Evolutionary conservation across 495 filamentous ascomycete genomes (phyloP).

Genomic region (Schizothecium vesticola): DNA sequence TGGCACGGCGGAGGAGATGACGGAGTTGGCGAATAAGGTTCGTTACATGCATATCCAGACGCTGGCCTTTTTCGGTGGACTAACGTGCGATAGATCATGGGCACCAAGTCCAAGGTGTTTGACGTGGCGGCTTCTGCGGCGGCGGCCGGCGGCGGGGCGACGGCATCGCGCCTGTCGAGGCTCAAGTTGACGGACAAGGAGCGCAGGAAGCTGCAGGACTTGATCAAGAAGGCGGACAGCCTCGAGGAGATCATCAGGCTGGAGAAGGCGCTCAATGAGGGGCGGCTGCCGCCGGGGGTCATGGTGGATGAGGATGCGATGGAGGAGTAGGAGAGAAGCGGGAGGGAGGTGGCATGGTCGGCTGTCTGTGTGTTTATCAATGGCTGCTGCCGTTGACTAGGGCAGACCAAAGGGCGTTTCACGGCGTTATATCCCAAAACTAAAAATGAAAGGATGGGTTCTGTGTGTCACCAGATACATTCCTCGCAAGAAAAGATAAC

Average conservation of each 20-base stretch:
- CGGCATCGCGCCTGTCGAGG: constrained; percentile 58
- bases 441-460: neutral
- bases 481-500: neutral
- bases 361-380: neutral
- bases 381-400: neutral
- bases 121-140: constrained; percentile 49
- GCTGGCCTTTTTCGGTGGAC: neutral
- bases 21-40: constrained; percentile 60
- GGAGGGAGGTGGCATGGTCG: neutral
- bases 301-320: constrained; percentile 45
- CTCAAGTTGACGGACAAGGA: constrained; percentile 61
- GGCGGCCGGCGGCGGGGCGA: constrained; percentile 34
- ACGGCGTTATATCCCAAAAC: neutral
- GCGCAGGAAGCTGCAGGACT: constrained; percentile 58
- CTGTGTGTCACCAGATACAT: neutral
- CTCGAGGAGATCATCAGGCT: constrained; percentile 76
- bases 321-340: constrained; percentile 43
- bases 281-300: constrained; percentile 67
- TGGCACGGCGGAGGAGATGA: constrained; percentile 68
- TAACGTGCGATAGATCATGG: constrained; percentile 60
- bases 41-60: neutral
- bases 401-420: neutral
- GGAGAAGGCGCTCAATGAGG: constrained; percentile 84
- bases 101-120: constrained; percentile 78
- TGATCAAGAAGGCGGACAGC: constrained; percentile 70